phyloP scores from a whole-genome alignment of 129 eudicot species.

The Kitagawia praeruptora region DNA sequence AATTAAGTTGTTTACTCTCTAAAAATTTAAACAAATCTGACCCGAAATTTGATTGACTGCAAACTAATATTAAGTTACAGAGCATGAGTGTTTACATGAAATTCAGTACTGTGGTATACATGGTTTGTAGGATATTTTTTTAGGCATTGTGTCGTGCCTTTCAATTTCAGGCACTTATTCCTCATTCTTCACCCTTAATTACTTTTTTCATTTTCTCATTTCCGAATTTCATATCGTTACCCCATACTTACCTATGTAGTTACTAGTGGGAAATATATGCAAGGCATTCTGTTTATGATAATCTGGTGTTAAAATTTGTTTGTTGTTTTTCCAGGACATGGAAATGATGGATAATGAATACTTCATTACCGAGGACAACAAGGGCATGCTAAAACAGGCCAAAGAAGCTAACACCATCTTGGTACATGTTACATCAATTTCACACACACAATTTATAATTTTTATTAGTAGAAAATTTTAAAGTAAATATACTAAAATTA shows the following conservation, averaged over 20 bases:
- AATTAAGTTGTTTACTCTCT: background rate
- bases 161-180: background rate
- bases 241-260: no score
- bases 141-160: background rate
- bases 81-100: no score
- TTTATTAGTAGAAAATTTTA: background rate
- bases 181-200: background rate
- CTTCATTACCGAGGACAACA: constrained; percentile 73
- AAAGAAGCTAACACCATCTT: constrained; percentile 84
- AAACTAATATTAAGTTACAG: background rate
- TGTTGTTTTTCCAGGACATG: constrained; percentile 40
- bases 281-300: background rate
- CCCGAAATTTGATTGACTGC: background rate
- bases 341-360: constrained; percentile 73
- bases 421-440: constrained; percentile 24
- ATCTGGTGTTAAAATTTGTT: background rate
- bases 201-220: background rate
- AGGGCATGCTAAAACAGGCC: constrained; percentile 75
- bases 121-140: background rate
- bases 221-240: background rate
- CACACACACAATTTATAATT: background rate
- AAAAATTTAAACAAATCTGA: no score
- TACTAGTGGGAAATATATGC: no score
- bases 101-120: background rate
- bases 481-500: background rate